These are phyloP conservation scores for Ophiosphaerella korrae DNA, from an alignment of 2,329 filamentous ascomycete genomes.

Conservation along the genomic window DNA sequence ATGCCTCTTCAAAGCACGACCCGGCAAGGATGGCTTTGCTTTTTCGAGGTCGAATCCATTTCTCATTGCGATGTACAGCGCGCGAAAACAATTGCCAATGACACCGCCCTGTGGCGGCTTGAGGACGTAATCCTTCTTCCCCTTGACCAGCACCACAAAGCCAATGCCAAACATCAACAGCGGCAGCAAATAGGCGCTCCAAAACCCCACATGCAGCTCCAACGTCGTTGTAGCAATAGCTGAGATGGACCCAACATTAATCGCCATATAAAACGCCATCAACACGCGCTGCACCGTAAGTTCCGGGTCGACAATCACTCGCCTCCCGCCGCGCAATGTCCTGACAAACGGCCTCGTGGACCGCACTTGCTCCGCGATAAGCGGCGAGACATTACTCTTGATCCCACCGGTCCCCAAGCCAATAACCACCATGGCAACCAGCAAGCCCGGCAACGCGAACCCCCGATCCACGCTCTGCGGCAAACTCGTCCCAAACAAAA, in stretches of 20 bases:
- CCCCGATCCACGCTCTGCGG: conserved; percentile 66
- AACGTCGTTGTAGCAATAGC: conserved; percentile 72
- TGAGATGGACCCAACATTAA: conserved; percentile 71
- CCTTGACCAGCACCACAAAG: conserved; percentile 56
- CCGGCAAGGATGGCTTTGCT: conserved; percentile 64
- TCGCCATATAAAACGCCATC: conserved; percentile 72
- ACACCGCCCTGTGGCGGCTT: conserved; percentile 46
- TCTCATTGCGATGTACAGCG: conserved; percentile 61
- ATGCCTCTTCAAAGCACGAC: conserved; percentile 46
- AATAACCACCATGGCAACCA: conserved; percentile 69
- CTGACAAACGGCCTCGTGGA: conserved; percentile 50
- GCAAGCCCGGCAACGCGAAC: conserved; percentile 66
- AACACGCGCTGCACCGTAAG: conserved; percentile 55
- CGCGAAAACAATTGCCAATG: conserved; percentile 58
- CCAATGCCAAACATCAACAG: conserved; percentile 70
- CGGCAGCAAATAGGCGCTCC: conserved; percentile 69
- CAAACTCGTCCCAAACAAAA: conserved; percentile 69
- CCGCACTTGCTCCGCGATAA: conserved; percentile 56
- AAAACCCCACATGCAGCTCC: conserved; percentile 72
- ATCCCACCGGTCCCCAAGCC: conserved; percentile 80
- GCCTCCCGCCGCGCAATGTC: conserved; percentile 44
- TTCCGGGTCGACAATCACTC: conserved; percentile 53
- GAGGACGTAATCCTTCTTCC: conserved; percentile 43
- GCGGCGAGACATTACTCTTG: conserved; percentile 73
- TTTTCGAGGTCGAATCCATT: conserved; percentile 61